These are phyloP conservation scores for Agarophyton chilense DNA, from an alignment of 23 red algal genomes.

Conservation along the genomic window DNA sequence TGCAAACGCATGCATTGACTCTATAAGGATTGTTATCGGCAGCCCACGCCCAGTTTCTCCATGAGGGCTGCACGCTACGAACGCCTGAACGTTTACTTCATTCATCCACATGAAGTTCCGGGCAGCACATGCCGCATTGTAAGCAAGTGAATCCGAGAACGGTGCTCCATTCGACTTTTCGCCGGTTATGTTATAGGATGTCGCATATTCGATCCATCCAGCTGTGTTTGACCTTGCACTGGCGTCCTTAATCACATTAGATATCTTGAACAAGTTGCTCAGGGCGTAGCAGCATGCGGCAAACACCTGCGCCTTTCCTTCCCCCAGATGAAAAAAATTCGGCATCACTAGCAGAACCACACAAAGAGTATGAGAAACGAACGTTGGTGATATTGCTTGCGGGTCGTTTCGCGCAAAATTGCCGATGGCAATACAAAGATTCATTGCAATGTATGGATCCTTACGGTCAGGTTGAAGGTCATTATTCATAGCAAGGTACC, in stretches of 20 bases:
- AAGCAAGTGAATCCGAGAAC: slow-evolving; percentile 20
- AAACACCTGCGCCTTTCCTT: slow-evolving; percentile 17
- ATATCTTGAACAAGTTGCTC: slow-evolving; percentile 48
- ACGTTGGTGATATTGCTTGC: background rate
- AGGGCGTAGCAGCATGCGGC: slow-evolving; percentile 39
- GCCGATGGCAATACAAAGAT: slow-evolving; percentile 47
- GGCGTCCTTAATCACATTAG: slow-evolving; percentile 42
- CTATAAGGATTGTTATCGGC: background rate
- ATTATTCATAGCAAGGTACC: slow-evolving; percentile 1
- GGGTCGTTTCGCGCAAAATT: slow-evolving; percentile 49
- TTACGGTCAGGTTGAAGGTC: background rate
- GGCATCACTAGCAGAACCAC: slow-evolving; percentile 25
- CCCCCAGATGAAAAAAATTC: background rate
- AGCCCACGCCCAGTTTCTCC: background rate
- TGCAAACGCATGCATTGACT: slow-evolving; percentile 21
- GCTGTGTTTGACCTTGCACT: background rate
- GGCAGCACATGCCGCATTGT: slow-evolving; percentile 43
- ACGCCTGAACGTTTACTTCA: slow-evolving; percentile 35
- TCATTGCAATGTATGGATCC: slow-evolving; percentile 20
- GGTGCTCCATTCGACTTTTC: background rate
- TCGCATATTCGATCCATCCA: slow-evolving; percentile 40
- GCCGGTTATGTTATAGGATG: slow-evolving; percentile 11
- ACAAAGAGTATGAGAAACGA: background rate
- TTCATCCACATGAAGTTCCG: slow-evolving; percentile 73
- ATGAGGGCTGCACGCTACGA: background rate